Evolutionary conservation across 352 stramenopile genomes (phyloP), one percentile per base, ranked within the genome.

Genomic region (Phytophthora sansomeana): DNA sequence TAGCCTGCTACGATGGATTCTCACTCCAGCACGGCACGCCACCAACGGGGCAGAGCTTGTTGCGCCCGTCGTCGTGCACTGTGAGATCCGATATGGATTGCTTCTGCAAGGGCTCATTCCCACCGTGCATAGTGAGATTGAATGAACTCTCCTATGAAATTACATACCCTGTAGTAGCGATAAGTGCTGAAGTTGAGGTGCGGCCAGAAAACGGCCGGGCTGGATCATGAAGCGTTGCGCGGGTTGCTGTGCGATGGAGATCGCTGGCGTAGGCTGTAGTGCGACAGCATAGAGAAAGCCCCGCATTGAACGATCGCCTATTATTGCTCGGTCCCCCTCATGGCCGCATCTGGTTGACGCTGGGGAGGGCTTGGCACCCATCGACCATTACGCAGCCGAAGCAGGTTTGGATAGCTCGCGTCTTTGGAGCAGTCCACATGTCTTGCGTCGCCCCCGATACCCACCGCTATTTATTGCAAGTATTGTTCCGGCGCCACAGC

Each of bases 181-280:
- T 49, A 50, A 1, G 9, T 30, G 7, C 47, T 49, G 30, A 60
- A 67, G 21, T 52, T 57, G 50, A 33, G 11, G 16, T 33, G 6
- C 13, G 44, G 8, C 7, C 53, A 69, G 53, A 69, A 63, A 58
- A 53, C 11, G 36, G 21, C 28, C 53, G 48, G 53, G 21, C 56
- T 43, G 21, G 43, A 63, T 63, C 44, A 51, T 68, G 60, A 68
- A 68, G 60, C 35, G 60, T 28, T 48, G 43, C 42, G 16, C 10
- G n/a, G 43, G 11, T 44, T 44, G 39, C 39, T 46, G 21, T 24
- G 21, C 21, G 21, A 24, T 24, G 21, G n/a, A n/a, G n/a, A n/a
- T n/a, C n/a, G n/a, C n/a, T n/a, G n/a, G 21, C 21, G 21, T 24
- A 24, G 21, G 21, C 21, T 24, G 21, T 24, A 24, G 21, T 24